Conservation (phyloP, 2,329 filamentous ascomycete genomes). For the Cytospora schulzeri region DNA sequence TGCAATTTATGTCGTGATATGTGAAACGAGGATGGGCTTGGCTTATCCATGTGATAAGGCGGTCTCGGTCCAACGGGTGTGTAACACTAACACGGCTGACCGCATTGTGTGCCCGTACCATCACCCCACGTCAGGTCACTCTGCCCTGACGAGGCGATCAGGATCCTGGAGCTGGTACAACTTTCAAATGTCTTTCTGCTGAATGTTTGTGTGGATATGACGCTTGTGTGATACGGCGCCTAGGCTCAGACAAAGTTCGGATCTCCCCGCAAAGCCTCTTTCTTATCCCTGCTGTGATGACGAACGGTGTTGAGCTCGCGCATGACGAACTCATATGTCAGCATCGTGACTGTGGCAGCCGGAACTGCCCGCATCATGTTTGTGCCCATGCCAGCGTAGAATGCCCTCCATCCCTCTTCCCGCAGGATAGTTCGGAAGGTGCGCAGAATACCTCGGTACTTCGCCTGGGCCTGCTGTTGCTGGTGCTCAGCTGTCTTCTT, state of each 20-base stretch:
- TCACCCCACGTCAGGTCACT: conserved; percentile 1
- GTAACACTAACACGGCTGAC: conserved; percentile 3
- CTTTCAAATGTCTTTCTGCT: not conserved
- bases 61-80: not conserved
- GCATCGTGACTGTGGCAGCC: conserved; percentile 94
- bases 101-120: conserved; percentile 4
- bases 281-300: conserved; percentile 43
- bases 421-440: conserved; percentile 82
- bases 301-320: conserved; percentile 50
- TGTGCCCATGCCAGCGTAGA: conserved; percentile 95
- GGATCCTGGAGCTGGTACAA: not conserved
- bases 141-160: not conserved
- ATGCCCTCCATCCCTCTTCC: conserved; percentile 94
- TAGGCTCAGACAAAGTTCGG: conserved; percentile 19
- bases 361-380: conserved; percentile 97
- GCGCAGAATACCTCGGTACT: conserved; percentile 77
- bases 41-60: not conserved
- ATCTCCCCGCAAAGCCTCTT: conserved; percentile 30
- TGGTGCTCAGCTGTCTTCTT: conserved; percentile 27
- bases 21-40: conserved; percentile 19
- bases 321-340: conserved; percentile 87
- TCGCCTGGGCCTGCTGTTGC: conserved; percentile 42
- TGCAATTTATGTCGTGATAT: conserved; percentile 15
- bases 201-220: not conserved
- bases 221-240: not conserved